A percentile compares a stretch with the other conserved stretches of the same genome.
These are phyloP conservation scores for Orbilia quercus DNA, from an alignment of 2,329 filamentous ascomycete genomes.

Conservation along the genomic window DNA sequence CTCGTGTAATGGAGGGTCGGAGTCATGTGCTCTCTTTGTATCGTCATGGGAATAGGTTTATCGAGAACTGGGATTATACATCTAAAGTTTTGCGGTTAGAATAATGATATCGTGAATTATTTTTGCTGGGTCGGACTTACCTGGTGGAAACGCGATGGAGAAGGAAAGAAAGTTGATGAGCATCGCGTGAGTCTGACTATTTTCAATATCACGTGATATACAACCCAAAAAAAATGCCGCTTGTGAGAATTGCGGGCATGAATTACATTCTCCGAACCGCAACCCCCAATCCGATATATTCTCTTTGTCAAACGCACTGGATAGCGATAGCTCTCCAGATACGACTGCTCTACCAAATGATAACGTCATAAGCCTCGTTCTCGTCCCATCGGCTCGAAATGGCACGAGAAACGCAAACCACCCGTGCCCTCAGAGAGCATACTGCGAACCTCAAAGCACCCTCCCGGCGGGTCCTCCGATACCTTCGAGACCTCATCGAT, in stretches of 20 bases:
- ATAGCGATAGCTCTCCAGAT: constrained; percentile 22
- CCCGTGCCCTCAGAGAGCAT: constrained; percentile 57
- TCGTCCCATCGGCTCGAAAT: constrained; percentile 32
- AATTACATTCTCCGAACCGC: constrained; percentile 5
- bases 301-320: not conserved
- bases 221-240: constrained; percentile 26
- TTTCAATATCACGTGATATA: constrained; percentile 35
- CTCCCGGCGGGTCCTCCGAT: constrained; percentile 58
- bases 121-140: constrained; percentile 15
- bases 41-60: constrained; percentile 50
- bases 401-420: constrained; percentile 53
- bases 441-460: constrained; percentile 58
- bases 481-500: constrained; percentile 58
- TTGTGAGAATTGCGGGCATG: constrained; percentile 13
- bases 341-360: constrained; percentile 21
- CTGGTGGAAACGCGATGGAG: constrained; percentile 53
- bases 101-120: not conserved
- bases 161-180: constrained; percentile 14
- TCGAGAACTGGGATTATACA: constrained; percentile 23
- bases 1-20: constrained; percentile 54
- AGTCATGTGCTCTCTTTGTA: constrained; percentile 57
- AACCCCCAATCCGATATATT: not conserved
- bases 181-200: constrained; percentile 37
- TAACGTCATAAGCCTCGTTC: constrained; percentile 29
- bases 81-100: constrained; percentile 2